A percentile compares a stretch with the other conserved stretches of the same genome.
Evolutionary conservation across 1,139 yeast species (phyloP).

Genomic region (Magnusiomyces paraingens): DNA sequence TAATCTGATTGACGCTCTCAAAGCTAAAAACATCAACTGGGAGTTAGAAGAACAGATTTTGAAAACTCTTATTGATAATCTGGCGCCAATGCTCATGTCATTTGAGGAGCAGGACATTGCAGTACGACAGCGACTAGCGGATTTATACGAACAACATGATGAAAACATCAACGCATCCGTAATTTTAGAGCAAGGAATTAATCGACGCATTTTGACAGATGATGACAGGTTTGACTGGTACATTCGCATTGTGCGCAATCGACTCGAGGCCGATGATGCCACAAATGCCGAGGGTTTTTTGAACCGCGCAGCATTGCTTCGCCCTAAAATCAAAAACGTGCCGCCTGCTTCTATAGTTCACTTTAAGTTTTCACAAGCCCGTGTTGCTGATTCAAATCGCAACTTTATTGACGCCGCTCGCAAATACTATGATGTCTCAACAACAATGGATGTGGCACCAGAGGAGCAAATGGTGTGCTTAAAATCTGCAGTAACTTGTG

Average conservation of each 20-base stretch:
- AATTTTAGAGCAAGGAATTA: constrained; percentile 26
- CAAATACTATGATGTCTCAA: constrained; percentile 31
- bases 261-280: constrained; percentile 32
- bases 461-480: constrained; percentile 29
- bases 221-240: constrained; percentile 26
- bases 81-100: constrained; percentile 24
- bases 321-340: constrained; percentile 18
- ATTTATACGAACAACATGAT: constrained; percentile 24
- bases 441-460: constrained; percentile 25
- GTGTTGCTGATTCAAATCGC: constrained; percentile 30
- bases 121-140: constrained; percentile 28
- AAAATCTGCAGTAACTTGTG: constrained; percentile 31
- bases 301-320: constrained; percentile 28
- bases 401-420: constrained; percentile 32
- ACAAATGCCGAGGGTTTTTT: constrained; percentile 30
- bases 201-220: constrained; percentile 24
- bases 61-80: constrained; percentile 13
- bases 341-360: constrained; percentile 23
- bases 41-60: constrained; percentile 16
- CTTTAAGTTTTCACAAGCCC: constrained; percentile 32
- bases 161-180: constrained; percentile 27
- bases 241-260: constrained; percentile 30
- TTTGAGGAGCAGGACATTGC: constrained; percentile 28
- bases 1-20: constrained; percentile 1
- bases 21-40: background rate